Conservation (phyloP, 2,329 filamentous ascomycete genomes). For the Teratosphaeria viscida region DNA sequence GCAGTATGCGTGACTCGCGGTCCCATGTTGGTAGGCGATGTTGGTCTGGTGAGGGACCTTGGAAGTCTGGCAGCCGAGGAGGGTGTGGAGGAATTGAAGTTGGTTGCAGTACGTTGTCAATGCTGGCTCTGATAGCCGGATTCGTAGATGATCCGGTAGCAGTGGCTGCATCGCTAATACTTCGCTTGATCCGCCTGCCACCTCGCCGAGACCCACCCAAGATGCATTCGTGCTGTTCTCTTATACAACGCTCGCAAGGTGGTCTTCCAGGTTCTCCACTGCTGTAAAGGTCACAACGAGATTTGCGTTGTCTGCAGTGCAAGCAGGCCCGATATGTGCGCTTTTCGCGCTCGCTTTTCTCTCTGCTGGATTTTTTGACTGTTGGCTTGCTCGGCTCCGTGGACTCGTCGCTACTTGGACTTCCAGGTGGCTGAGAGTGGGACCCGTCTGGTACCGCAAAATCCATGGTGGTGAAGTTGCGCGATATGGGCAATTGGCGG, state of each 20-base stretch:
- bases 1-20: slow-evolving; percentile 17
- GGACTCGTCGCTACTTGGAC: background rate
- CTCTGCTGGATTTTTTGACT: slow-evolving; percentile 5
- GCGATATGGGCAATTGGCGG: background rate
- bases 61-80: slow-evolving; percentile 1
- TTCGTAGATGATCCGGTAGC: background rate
- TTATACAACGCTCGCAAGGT: slow-evolving; percentile 24
- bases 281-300: slow-evolving; percentile 24
- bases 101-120: slow-evolving; percentile 12
- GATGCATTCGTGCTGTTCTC: slow-evolving; percentile 25
- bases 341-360: slow-evolving; percentile 20
- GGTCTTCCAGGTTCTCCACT: slow-evolving; percentile 22
- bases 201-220: slow-evolving; percentile 23
- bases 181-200: slow-evolving; percentile 21
- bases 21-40: slow-evolving; percentile 10
- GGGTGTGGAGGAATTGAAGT: slow-evolving; percentile 5
- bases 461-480: background rate
- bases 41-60: slow-evolving; percentile 2
- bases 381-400: background rate
- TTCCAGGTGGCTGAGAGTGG: background rate
- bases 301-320: slow-evolving; percentile 24
- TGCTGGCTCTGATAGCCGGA: slow-evolving; percentile 1
- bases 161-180: background rate
- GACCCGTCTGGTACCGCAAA: background rate
- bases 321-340: slow-evolving; percentile 24